A percentile compares a stretch with the other conserved stretches of the same genome.
Evolutionary conservation across 805 yeast species (phyloP).

Genomic region (Saccharomyces kudriavzevii): DNA sequence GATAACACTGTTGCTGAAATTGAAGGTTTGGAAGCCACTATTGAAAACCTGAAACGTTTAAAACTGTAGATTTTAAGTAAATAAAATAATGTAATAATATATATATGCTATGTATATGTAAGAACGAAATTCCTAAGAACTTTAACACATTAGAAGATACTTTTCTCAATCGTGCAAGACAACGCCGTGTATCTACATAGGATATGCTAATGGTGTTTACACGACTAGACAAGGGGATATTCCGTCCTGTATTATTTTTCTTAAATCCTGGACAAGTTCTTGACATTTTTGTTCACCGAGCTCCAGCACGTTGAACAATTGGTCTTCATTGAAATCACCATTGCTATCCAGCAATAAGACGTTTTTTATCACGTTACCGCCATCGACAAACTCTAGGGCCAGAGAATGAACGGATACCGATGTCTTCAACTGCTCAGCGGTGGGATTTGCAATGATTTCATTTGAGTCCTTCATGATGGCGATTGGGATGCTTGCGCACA

Average conservation of each 20-base stretch:
- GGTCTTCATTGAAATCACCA: conserved; percentile 57
- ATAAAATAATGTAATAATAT: conserved; percentile 1
- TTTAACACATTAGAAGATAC: background rate
- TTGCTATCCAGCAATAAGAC: conserved; percentile 63
- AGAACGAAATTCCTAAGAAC: background rate
- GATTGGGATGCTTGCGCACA: conserved; percentile 53
- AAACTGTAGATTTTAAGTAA: conserved; percentile 1
- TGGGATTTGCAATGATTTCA: conserved; percentile 39
- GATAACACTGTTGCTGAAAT: conserved; percentile 77
- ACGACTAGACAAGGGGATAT: conserved; percentile 20
- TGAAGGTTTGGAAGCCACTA: conserved; percentile 80
- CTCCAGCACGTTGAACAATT: conserved; percentile 47
- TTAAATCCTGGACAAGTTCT: conserved; percentile 36
- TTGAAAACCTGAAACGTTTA: conserved; percentile 75
- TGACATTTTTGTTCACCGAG: conserved; percentile 42
- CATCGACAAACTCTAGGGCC: conserved; percentile 45
- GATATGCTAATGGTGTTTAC: background rate
- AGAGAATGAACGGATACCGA: conserved; percentile 58
- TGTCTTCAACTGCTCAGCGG: conserved; percentile 33
- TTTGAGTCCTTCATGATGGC: conserved; percentile 29
- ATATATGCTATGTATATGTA: background rate
- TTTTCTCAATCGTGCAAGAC: background rate
- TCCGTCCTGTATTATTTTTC: conserved; percentile 41
- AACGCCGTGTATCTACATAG: background rate
- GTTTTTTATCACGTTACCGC: conserved; percentile 40